These are phyloP conservation scores for Rachicladosporium sp. DNA, from an alignment of 2,329 filamentous ascomycete genomes.

Conservation along the genomic window DNA sequence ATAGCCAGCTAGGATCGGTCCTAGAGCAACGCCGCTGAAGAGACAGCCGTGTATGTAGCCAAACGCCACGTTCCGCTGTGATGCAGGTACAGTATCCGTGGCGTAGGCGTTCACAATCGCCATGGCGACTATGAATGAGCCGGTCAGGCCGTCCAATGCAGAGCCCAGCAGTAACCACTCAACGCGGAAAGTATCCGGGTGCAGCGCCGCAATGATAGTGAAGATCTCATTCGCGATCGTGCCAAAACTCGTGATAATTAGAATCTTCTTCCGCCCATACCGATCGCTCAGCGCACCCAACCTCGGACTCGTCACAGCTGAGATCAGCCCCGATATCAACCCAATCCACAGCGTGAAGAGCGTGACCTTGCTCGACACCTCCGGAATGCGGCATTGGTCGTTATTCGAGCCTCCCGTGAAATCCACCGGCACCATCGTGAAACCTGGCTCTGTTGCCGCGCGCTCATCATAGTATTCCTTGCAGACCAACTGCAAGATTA, in stretches of 20 bases:
- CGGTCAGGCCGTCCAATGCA: slow-evolving; percentile 68
- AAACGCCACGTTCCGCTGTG: slow-evolving; percentile 68
- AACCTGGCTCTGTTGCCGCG: slow-evolving; percentile 44
- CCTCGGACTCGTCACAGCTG: slow-evolving; percentile 70
- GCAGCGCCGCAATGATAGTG: slow-evolving; percentile 65
- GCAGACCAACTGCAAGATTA: slow-evolving; percentile 77
- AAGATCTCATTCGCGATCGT: slow-evolving; percentile 62
- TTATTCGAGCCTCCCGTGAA: slow-evolving; percentile 51
- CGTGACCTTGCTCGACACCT: slow-evolving; percentile 65
- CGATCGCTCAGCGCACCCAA: slow-evolving; percentile 78
- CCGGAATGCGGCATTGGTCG: slow-evolving; percentile 62
- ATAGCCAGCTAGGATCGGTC: slow-evolving; percentile 69
- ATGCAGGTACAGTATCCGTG: slow-evolving; percentile 74
- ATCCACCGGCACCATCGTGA: slow-evolving; percentile 50
- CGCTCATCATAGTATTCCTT: slow-evolving; percentile 66
- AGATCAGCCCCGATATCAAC: slow-evolving; percentile 62
- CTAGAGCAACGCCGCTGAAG: slow-evolving; percentile 78
- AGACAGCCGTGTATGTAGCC: slow-evolving; percentile 83
- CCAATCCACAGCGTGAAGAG: slow-evolving; percentile 67
- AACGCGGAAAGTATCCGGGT: slow-evolving; percentile 60
- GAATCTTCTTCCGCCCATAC: slow-evolving; percentile 63
- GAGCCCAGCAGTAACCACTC: slow-evolving; percentile 68
- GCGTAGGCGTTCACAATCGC: slow-evolving; percentile 75
- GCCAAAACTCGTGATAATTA: slow-evolving; percentile 63
- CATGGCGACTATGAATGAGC: slow-evolving; percentile 77